Base-by-base conservation (phyloP, 1,284 basidiomycete species). In the Pseudozyma pruni region DNA sequence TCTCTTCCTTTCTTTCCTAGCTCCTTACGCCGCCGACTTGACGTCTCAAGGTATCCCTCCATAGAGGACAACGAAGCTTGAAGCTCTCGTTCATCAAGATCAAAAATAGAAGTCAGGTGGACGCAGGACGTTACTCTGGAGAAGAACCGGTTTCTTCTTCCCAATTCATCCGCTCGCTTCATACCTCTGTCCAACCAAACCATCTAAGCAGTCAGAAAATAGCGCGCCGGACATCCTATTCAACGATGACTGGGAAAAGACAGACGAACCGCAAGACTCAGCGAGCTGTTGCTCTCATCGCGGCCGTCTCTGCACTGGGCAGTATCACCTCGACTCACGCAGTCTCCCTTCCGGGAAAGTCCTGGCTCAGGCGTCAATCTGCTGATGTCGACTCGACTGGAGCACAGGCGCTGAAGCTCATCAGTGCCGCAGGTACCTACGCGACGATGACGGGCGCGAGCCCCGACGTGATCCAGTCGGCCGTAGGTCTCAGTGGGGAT, bases 401-500 rank as follows among this genome's bases (percentile, higher is more conserved):
- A 29, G 49, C 53, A 29, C 58, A 56, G 16, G 20, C 53, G 9
- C 41, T 68, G 23, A 68, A 68, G 20, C 49, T 68, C 17, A 68
- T 68, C 49, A 55, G 47, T 20, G 64, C 64, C 5, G 31, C 48
- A 1, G 64, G 64, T n/a, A 43, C 49, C 3, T 68, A 56, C 13
- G 57, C 64, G 25, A 61, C 64, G 9, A 44, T 59, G 46, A 50
- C 58, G n/a, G 53, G 56, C 11, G 43, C 38, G 4, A 57, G 47
- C 25, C 40, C 48, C 23, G 43, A 40, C 31, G 64, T 53, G 14
- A 61, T 68, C 33, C 43, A 55, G 10, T 56, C 57, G 2, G 64
- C 64, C 2, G 64, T 68, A 2, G 57, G 58, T 3, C 34, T 60
- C 53, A 68, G 64, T 32, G 64, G 64, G 6, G 64, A 56, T 27